Conservation (phyloP, 1,284 basidiomycete species). For the Gomphus bonarii region DNA sequence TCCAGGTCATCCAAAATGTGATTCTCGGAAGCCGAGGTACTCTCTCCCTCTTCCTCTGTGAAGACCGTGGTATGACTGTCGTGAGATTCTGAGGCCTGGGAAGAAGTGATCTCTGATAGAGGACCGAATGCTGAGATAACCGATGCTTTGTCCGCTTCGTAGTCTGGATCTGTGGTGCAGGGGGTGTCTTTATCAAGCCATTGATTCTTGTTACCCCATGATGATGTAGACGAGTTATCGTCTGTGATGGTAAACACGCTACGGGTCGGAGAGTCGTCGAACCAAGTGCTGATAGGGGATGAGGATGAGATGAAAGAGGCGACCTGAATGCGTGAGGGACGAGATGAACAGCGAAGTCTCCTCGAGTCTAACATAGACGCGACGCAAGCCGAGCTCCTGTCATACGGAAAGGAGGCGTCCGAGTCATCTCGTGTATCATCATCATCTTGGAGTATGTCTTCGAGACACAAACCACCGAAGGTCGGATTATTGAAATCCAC, state of each 20-base stretch:
- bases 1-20: not conserved
- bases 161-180: not conserved
- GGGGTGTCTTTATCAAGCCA: not conserved
- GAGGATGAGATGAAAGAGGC: not conserved
- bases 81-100: not conserved
- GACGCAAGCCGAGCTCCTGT: not conserved
- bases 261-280: conserved; percentile 4
- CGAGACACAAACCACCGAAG: not conserved
- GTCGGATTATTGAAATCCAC: not conserved
- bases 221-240: not conserved
- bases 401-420: not conserved
- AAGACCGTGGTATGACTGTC: not conserved
- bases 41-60: not conserved
- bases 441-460: not conserved
- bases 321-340: not conserved
- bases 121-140: not conserved
- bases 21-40: not conserved
- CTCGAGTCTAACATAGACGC: not conserved
- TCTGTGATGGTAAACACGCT: not conserved
- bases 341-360: not conserved
- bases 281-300: conserved; percentile 2
- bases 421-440: not conserved
- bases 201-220: not conserved
- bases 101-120: not conserved
- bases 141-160: not conserved